A percentile compares a stretch with the other conserved stretches of the same genome.
Evolutionary conservation across 257 asterid species (phyloP).

Genomic region (Capsicum baccatum): DNA sequence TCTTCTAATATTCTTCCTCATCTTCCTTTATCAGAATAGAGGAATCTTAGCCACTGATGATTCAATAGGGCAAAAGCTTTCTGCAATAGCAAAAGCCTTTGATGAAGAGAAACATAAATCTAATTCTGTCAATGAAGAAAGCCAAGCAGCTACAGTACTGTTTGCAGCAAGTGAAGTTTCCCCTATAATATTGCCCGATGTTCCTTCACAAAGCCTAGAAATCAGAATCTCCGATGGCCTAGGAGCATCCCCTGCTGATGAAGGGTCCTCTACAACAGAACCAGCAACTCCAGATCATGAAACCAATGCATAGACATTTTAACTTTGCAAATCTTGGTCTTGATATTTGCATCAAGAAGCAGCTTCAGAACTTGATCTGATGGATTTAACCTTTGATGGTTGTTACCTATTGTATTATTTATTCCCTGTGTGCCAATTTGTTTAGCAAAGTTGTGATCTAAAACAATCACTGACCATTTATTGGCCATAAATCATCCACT

Average conservation of each 20-base stretch:
- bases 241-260: conserved; percentile 31
- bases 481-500: too few species aligned
- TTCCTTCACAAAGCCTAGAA: conserved; percentile 34
- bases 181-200: neutral
- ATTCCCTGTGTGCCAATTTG: too few species aligned
- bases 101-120: conserved; percentile 35
- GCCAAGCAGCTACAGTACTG: neutral
- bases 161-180: conserved; percentile 6
- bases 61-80: conserved; percentile 44
- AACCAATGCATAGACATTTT: neutral
- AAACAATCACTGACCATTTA: too few species aligned
- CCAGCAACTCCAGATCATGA: conserved; percentile 36
- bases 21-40: conserved; percentile 46
- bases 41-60: conserved; percentile 35
- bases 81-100: conserved; percentile 43
- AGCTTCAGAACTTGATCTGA: neutral
- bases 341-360: neutral
- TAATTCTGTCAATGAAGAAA: neutral
- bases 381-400: neutral
- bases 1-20: conserved; percentile 43
- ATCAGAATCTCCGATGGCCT: conserved; percentile 25
- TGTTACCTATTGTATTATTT: too few species aligned
- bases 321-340: neutral
- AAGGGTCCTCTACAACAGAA: conserved; percentile 42
- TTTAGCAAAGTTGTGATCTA: too few species aligned